phyloP scores from a whole-genome alignment of 2,329 filamentous ascomycete genomes.

The Ceratocystis harringtonii region DNA sequence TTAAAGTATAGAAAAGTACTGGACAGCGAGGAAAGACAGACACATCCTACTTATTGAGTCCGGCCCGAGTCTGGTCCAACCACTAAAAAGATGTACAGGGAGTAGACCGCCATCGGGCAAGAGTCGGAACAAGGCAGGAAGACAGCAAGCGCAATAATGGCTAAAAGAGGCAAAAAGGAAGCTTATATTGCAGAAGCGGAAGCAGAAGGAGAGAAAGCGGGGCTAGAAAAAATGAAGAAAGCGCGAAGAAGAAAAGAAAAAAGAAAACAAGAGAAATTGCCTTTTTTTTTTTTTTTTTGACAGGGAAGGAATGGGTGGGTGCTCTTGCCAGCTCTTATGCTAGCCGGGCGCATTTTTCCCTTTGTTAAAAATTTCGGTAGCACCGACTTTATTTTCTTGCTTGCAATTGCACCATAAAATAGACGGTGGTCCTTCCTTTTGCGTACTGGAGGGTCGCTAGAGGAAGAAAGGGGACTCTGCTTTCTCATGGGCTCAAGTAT shows the following conservation, averaged over 20 bases:
- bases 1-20: neutral
- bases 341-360: neutral
- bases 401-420: neutral
- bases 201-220: neutral
- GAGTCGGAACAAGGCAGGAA: neutral
- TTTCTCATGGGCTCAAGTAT: neutral
- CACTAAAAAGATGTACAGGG: neutral
- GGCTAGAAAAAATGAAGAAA: neutral
- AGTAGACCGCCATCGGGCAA: neutral
- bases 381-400: slow-evolving; percentile 1
- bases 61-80: neutral
- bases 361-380: neutral
- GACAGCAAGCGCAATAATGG: neutral
- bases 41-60: neutral
- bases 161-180: neutral
- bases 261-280: neutral
- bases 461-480: neutral
- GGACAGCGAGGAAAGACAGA: neutral
- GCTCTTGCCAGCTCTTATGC: neutral
- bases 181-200: neutral
- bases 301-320: neutral
- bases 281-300: neutral
- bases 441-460: neutral
- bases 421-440: neutral
- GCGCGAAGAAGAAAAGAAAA: neutral